Evolutionary conservation across 2,329 filamentous ascomycete genomes (phyloP).

Genomic region (Fusarium dimerum): DNA sequence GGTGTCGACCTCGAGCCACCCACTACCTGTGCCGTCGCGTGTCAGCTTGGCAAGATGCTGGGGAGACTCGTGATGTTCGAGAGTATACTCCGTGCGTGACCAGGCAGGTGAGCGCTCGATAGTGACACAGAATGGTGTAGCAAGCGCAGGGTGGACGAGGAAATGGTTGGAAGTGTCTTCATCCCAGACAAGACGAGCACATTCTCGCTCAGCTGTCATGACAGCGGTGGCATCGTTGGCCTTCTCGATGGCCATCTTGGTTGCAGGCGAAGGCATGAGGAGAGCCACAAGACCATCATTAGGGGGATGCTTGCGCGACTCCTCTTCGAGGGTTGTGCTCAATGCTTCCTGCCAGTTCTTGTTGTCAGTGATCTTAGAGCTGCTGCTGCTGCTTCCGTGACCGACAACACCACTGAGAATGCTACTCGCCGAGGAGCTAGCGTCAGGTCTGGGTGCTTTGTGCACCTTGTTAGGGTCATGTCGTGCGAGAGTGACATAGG

Average conservation of each 20-base stretch:
- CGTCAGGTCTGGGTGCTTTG: conserved; percentile 42
- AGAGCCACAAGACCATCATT: conserved; percentile 67
- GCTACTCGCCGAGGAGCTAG: conserved; percentile 27
- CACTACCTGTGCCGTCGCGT: conserved; percentile 59
- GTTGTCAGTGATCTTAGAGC: conserved; percentile 34
- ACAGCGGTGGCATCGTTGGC: conserved; percentile 60
- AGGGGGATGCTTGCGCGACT: conserved; percentile 52
- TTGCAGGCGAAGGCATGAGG: conserved; percentile 66
- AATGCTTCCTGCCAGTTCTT: conserved; percentile 61
- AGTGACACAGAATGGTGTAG: conserved; percentile 63
- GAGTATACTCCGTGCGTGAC: conserved; percentile 63
- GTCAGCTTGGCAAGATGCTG: conserved; percentile 61
- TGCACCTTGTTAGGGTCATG: conserved; percentile 62
- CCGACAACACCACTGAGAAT: conserved; percentile 35
- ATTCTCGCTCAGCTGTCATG: conserved; percentile 66
- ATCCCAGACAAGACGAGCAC: conserved; percentile 72
- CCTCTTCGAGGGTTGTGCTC: conserved; percentile 58
- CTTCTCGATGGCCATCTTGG: conserved; percentile 62
- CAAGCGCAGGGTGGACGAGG: conserved; percentile 63
- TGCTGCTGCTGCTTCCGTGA: conserved; percentile 25
- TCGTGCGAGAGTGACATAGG: conserved; percentile 59
- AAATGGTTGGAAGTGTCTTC: conserved; percentile 60
- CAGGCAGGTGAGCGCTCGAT: conserved; percentile 60
- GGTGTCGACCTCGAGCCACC: conserved; percentile 64
- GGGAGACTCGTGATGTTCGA: conserved; percentile 65